Evolutionary conservation across 805 yeast species (phyloP).

Genomic region (Hanseniaspora lindneri): DNA sequence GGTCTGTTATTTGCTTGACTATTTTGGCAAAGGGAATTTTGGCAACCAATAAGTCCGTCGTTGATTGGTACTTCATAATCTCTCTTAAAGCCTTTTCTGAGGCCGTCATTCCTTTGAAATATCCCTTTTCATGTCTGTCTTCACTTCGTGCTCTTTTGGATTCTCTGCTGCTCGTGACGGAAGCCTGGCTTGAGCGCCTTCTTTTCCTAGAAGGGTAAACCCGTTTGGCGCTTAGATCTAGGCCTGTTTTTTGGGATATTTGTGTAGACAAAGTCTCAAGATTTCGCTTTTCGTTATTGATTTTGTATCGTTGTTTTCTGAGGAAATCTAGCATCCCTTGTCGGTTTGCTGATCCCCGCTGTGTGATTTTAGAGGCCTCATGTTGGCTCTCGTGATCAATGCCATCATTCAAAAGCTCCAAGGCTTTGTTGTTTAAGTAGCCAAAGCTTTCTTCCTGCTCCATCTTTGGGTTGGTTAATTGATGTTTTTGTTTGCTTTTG

Average conservation of each 20-base stretch:
- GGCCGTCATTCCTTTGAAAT: slow-evolving; percentile 30
- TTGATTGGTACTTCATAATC: slow-evolving; percentile 53
- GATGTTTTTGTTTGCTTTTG: no score
- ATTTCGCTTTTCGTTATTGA: slow-evolving; percentile 6
- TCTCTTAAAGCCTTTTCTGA: slow-evolving; percentile 59
- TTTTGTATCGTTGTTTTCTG: slow-evolving; percentile 5
- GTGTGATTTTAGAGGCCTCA: background rate
- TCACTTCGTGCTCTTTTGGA: slow-evolving; percentile 27
- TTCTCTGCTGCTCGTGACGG: slow-evolving; percentile 16
- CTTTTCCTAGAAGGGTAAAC: background rate
- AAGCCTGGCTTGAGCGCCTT: background rate
- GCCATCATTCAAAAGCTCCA: slow-evolving; percentile 3
- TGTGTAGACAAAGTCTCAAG: slow-evolving; percentile 4
- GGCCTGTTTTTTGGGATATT: slow-evolving; percentile 7
- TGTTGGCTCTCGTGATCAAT: background rate
- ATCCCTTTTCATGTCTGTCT: slow-evolving; percentile 33
- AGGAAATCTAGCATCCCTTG: slow-evolving; percentile 11
- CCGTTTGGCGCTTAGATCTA: slow-evolving; percentile 7
- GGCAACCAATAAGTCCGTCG: slow-evolving; percentile 54
- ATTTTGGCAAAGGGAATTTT: slow-evolving; percentile 69
- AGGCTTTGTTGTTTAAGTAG: slow-evolving; percentile 2
- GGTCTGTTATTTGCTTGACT: slow-evolving; percentile 60
- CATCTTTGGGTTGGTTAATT: no score
- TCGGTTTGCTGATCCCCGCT: background rate
- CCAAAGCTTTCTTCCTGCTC: slow-evolving; percentile 5